phyloP scores from a whole-genome alignment of 257 asterid genomes.

The Handroanthus guayacan region DNA sequence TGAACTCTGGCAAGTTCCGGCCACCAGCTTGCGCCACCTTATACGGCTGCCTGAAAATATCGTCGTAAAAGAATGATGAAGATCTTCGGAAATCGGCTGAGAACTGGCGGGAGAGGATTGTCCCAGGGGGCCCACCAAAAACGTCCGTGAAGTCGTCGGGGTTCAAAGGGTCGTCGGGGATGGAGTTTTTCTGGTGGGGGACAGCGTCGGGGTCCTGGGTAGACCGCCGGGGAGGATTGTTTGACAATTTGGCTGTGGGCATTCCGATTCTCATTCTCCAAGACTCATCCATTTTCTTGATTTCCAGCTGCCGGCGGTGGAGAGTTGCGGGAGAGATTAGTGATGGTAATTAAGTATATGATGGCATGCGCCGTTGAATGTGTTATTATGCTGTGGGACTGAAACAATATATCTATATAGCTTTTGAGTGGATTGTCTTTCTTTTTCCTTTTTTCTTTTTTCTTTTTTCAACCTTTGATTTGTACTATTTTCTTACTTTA shows the following conservation, averaged over 20 bases:
- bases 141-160: slow-evolving; percentile 73
- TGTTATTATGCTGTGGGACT: background rate
- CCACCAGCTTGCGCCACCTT: slow-evolving; percentile 36
- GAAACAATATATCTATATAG: background rate
- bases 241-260: slow-evolving; percentile 38
- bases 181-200: slow-evolving; percentile 35
- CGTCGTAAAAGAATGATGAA: slow-evolving; percentile 49
- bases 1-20: slow-evolving; percentile 63
- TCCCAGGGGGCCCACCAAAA: slow-evolving; percentile 79
- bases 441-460: too few relatives aligned
- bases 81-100: slow-evolving; percentile 36
- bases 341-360: background rate
- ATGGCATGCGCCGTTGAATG: slow-evolving; percentile 17
- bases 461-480: background rate
- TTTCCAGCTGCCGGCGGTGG: slow-evolving; percentile 20
- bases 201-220: slow-evolving; percentile 44
- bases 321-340: slow-evolving; percentile 13
- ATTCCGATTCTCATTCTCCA: slow-evolving; percentile 58
- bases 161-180: slow-evolving; percentile 46
- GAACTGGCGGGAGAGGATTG: slow-evolving; percentile 56
- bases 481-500: background rate
- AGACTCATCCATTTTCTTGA: slow-evolving; percentile 58
- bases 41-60: slow-evolving; percentile 55
- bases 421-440: background rate
- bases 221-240: slow-evolving; percentile 56